Evolutionary conservation across 768 basidiomycete genomes (phyloP).

Genomic region (Rhodosporidiobolus odoratus): DNA sequence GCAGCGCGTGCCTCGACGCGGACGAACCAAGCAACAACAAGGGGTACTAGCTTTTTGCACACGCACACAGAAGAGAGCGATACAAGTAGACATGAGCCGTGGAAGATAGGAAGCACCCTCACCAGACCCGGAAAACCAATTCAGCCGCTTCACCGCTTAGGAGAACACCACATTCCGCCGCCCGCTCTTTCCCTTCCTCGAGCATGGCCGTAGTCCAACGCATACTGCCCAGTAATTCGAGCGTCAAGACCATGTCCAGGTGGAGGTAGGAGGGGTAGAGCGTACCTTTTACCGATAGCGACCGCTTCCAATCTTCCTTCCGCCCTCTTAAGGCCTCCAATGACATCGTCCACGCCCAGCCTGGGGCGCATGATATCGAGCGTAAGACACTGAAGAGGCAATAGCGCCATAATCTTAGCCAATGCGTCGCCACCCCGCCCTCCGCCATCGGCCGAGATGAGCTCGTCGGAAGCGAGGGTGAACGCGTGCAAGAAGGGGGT

Average conservation of each 20-base stretch:
- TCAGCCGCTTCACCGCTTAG: neutral
- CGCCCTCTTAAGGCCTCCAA: neutral
- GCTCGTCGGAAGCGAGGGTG: neutral
- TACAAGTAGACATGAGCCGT: no score
- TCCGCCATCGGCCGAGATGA: neutral
- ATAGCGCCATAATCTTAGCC: neutral
- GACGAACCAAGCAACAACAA: no score
- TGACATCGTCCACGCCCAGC: neutral
- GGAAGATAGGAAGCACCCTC: no score
- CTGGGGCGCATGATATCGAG: neutral
- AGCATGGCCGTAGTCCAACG: neutral
- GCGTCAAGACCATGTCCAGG: neutral
- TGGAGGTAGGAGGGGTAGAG: no score
- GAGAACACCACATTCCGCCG: neutral
- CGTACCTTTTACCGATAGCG: slow-evolving; percentile 1
- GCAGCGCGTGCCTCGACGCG: no score
- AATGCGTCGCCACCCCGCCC: neutral
- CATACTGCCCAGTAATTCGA: neutral
- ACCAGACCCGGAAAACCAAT: neutral
- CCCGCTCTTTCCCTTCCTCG: neutral
- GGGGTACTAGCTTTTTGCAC: no score
- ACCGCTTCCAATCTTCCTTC: slow-evolving; percentile 2
- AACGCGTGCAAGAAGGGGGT: slow-evolving; percentile 10
- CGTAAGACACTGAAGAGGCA: neutral
- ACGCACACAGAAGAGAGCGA: no score